Base-by-base conservation (phyloP, 441 rosid species). In the Gossypium schwendimanii region DNA sequence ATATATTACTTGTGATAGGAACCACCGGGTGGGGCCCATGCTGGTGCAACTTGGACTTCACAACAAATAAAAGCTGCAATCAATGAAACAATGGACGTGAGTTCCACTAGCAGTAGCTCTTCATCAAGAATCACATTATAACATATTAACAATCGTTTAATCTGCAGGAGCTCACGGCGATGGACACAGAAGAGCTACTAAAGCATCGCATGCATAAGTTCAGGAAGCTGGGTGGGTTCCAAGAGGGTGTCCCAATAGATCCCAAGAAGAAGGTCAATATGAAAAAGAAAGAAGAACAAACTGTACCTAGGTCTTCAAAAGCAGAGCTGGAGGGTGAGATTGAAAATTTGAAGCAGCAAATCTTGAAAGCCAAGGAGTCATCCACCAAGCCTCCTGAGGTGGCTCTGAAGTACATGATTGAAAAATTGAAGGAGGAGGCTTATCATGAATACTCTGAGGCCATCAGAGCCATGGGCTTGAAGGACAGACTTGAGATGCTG, bases 11-110 rank as follows among this genome's bases (percentile, higher is more conserved):
- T 69, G 57, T 73, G 15, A 62, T 84, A 92, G 96, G 98, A 94
- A 78, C 98, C 98, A 9, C 88, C 88, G 49, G 97, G 97, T 39
- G 97, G 98, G 55, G 98, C 97, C 15, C 97, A 94, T 81, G 88
- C 90, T 44, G 95, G 88, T 84, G 90, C 97, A 24, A 55, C 82
- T 41, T 85, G 90, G 94, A 86, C 97, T 57, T 89, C 98, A 39
- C 87, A 84, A 75, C 88, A 83, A 80, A 91, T 93, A 76, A 93
- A 89, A 88, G 77, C 75, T 53, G 89, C 92, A 28, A 89, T 91
- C 74, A 87, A 83, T 66, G 84, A 87, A 76, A 8, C 83, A 76
- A 91, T 88, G 95, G 81, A 84, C 74, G 98, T 93, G 80, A 67
- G 94, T 82, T 66, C 68, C 58, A 53, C 65, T 47, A n/a, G 3